Base-by-base conservation (phyloP, 257 asterid species). In the Phtheirospermum japonicum region DNA sequence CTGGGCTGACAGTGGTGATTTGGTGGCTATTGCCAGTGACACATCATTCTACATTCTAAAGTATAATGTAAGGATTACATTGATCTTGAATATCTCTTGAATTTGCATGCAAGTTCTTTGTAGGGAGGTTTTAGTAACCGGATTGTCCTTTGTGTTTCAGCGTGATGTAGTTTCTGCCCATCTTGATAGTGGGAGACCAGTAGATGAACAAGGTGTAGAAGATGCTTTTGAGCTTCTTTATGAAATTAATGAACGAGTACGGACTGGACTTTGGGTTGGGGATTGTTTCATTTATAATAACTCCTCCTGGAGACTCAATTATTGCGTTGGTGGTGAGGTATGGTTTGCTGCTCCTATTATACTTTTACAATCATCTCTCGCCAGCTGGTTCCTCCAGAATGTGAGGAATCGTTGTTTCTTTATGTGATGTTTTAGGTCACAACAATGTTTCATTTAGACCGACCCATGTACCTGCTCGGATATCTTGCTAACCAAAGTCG, bases 321-420 rank as follows among this genome's bases (percentile, higher is more conserved):
- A 93, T 68, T 93, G 99, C 16, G 97, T 93, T 1, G 99, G 99
- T 51, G 99, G 94, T 63, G 97, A 93, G 96, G 99, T 93, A 85
- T 59, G 76, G 20, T 59, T 69, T 77, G 39, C 40, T 53, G 26
- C 17, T 23, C 61, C 60, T 32, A 17, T 30, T 63, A 16, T 56
- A 0, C 67, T 46, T 13, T 30, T 43, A 34, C 52, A 8, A 58
- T 67, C 36, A 36, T 14, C 20, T 8, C 57, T 68, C 18, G 54
- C 51, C 28, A 33, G 30, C 51, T 56, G 65, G 57, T 46, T 34
- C 50, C 64, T 72, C 33, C 42, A 59, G 46, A 57, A 64, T 31
- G 62, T 66, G 59, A 63, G 70, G 42, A 64, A 53, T 11, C 34
- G 20, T 7, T 53, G 36, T 49, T 34, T 51, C 23, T 42, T 62